Percentiles rank a stretch among this genome's conserved stretches.
Evolutionary conservation across 176 grass and related monocot species (phyloP).

Genomic region (Paspalum notatum): DNA sequence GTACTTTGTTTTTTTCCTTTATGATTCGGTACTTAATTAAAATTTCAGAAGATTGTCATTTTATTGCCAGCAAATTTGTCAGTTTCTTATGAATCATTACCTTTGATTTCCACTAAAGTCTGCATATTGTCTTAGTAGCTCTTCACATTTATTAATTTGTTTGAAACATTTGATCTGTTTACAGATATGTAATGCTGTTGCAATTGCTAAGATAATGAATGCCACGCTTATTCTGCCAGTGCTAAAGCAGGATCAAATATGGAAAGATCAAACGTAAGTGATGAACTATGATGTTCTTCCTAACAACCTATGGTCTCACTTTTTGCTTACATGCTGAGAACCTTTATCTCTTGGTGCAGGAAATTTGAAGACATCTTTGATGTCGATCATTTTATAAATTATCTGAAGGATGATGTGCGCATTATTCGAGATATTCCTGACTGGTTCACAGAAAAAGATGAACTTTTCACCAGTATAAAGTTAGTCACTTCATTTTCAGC

Average conservation of each 20-base stretch:
- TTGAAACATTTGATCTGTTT: conserved; percentile 28
- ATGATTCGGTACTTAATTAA: neutral
- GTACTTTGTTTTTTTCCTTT: neutral
- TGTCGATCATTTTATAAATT: conserved; percentile 98
- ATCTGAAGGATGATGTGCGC: conserved; percentile 95
- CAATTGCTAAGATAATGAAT: conserved; percentile 97
- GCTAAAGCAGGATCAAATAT: conserved; percentile 99
- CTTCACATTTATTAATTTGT: neutral
- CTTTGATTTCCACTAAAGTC: conserved; percentile 9
- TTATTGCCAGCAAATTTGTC: neutral
- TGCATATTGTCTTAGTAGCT: neutral
- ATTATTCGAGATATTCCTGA: conserved; percentile 89
- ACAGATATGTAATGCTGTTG: conserved; percentile 99
- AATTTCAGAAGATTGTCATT: neutral
- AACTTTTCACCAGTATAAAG: conserved; percentile 99
- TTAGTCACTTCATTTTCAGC: conserved; percentile 37
- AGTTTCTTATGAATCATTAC: neutral
- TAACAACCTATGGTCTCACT: neutral
- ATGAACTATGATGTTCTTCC: conserved; percentile 8
- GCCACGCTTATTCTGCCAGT: conserved; percentile 94
- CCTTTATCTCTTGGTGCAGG: conserved; percentile 56
- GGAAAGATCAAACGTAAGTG: conserved; percentile 97
- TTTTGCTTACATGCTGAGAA: conserved; percentile 28
- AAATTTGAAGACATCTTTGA: conserved; percentile 99
- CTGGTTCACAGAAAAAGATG: conserved; percentile 96